These are phyloP conservation scores for Brassica carinata DNA, from an alignment of 345 rosid species.

Conservation along the genomic window DNA sequence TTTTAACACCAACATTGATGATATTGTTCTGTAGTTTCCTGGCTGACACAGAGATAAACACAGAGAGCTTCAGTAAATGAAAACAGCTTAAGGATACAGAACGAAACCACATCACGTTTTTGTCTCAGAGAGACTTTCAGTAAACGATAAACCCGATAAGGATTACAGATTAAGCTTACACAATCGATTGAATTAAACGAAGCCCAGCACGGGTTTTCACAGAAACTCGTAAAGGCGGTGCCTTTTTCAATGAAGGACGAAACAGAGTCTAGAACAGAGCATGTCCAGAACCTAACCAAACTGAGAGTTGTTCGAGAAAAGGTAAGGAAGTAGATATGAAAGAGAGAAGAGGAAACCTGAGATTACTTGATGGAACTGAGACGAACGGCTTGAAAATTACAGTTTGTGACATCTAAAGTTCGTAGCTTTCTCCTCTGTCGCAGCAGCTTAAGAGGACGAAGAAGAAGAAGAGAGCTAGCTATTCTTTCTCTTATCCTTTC, in stretches of 20 bases:
- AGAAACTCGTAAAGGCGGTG: neutral
- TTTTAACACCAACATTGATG: constrained; percentile 37
- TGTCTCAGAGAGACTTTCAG: neutral
- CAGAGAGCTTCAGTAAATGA: constrained; percentile 9
- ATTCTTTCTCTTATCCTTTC: constrained; percentile 28
- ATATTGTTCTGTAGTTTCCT: constrained; percentile 32
- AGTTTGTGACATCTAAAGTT: constrained; percentile 41
- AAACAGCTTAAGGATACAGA: neutral
- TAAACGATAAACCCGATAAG: neutral
- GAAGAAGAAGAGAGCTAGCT: constrained; percentile 14
- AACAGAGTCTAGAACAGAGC: neutral
- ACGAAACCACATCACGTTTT: neutral
- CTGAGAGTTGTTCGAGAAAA: constrained; percentile 10
- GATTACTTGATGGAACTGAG: constrained; percentile 45
- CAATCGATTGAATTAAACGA: constrained; percentile 1
- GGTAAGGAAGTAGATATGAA: neutral
- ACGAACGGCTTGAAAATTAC: constrained; percentile 41
- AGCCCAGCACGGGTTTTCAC: neutral
- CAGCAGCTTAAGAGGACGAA: constrained; percentile 9
- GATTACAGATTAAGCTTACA: constrained; percentile 19
- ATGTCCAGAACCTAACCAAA: constrained; percentile 6
- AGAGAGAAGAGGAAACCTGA: constrained; percentile 38
- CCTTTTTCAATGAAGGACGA: neutral
- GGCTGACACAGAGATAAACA: constrained; percentile 35
- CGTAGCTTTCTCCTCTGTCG: constrained; percentile 24